Evolutionary conservation across 23 red algal genomes (phyloP).

Genomic region (Chondrus crispus): DNA sequence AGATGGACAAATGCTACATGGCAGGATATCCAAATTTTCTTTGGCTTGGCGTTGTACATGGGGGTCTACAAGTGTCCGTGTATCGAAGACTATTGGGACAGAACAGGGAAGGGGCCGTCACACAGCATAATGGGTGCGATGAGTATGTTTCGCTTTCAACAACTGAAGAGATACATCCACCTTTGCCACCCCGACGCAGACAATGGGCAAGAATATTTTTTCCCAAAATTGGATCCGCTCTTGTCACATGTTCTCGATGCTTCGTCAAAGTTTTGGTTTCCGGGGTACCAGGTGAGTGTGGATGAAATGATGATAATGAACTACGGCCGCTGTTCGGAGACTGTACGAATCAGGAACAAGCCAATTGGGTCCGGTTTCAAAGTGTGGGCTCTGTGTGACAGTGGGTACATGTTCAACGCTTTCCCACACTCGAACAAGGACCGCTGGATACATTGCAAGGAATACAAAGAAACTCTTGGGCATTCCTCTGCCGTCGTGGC

Average conservation of each 20-base stretch:
- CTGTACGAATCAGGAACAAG: neutral
- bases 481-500: neutral
- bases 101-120: neutral
- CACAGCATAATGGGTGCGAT: neutral
- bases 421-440: neutral
- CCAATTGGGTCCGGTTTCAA: conserved; percentile 8
- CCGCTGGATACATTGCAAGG: neutral
- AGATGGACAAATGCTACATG: neutral
- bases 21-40: neutral
- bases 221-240: neutral
- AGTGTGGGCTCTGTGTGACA: neutral
- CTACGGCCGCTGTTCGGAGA: neutral
- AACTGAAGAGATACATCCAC: neutral
- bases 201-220: neutral
- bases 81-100: neutral
- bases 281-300: neutral
- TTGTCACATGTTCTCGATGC: neutral
- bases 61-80: neutral
- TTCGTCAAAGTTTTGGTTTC: neutral
- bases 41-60: neutral
- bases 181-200: neutral
- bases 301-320: conserved; percentile 17
- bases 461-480: neutral
- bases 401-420: neutral
- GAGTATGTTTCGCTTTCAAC: neutral